phyloP scores from a whole-genome alignment of 805 yeast genomes.

The Cyberlindnera samutprakarnensis region DNA sequence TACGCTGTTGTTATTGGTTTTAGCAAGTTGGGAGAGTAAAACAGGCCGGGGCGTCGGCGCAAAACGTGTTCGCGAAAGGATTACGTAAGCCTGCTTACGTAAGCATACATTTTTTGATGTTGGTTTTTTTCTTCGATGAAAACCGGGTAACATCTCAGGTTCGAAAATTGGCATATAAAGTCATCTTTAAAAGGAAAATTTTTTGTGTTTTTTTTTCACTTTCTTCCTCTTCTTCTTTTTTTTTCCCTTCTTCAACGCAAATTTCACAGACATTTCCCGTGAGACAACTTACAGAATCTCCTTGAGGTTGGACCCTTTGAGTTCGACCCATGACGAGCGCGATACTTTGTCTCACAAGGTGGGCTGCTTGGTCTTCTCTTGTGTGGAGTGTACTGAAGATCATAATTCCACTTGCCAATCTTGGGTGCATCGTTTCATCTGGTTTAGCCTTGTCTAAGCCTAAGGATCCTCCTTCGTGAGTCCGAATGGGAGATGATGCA shows the following conservation, averaged over 20 bases:
- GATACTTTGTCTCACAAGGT: slow-evolving; percentile 31
- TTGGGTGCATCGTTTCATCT: slow-evolving; percentile 70
- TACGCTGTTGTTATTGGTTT: neutral
- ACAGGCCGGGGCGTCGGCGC: too few relatives aligned
- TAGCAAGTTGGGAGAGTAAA: too few relatives aligned
- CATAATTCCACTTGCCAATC: slow-evolving; percentile 48
- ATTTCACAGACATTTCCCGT: slow-evolving; percentile 57
- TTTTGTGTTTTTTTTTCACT: neutral
- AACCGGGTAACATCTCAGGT: slow-evolving; percentile 1
- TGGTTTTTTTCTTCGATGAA: too few relatives aligned
- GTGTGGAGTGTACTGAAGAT: slow-evolving; percentile 53
- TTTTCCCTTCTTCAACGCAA: slow-evolving; percentile 38
- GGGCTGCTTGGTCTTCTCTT: slow-evolving; percentile 15
- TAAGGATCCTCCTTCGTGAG: slow-evolving; percentile 71
- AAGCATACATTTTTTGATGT: neutral
- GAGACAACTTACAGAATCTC: slow-evolving; percentile 51
- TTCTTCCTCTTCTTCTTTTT: too few relatives aligned
- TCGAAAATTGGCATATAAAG: neutral
- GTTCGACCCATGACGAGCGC: slow-evolving; percentile 64
- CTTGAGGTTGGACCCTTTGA: slow-evolving; percentile 62
- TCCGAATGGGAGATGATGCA: slow-evolving; percentile 64
- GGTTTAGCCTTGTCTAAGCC: slow-evolving; percentile 37
- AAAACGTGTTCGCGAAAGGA: slow-evolving; percentile 2
- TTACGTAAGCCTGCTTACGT: neutral
- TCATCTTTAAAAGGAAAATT: neutral